Evolutionary conservation across 176 grass and related monocot genomes (phyloP).

Genomic region (Phoenix roebelenii): DNA sequence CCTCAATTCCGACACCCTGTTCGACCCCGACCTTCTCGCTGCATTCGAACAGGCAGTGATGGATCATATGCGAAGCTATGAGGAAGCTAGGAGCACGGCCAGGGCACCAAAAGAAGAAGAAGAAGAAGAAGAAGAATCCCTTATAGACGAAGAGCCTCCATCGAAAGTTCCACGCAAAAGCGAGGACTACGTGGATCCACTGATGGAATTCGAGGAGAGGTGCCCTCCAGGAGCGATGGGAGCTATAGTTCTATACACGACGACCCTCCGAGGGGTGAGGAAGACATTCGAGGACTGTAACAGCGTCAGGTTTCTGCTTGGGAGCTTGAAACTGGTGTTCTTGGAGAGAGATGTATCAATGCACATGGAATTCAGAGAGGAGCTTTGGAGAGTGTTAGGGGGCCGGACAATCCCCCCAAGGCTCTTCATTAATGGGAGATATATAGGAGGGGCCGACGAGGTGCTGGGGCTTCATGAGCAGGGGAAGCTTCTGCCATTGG

Average conservation of each 20-base stretch:
- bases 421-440: conserved; percentile 60
- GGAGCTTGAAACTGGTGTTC: conserved; percentile 45
- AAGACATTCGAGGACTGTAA: conserved; percentile 73
- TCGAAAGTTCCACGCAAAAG: conserved; percentile 15
- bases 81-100: conserved; percentile 23
- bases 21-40: conserved; percentile 84
- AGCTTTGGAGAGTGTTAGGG: conserved; percentile 40
- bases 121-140: neutral
- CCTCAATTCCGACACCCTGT: conserved; percentile 52
- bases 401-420: conserved; percentile 51
- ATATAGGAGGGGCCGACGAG: conserved; percentile 71
- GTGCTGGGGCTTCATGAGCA: conserved; percentile 58
- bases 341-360: conserved; percentile 81
- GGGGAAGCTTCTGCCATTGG: conserved; percentile 32
- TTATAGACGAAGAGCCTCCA: conserved; percentile 2
- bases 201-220: conserved; percentile 28
- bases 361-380: conserved; percentile 61
- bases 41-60: conserved; percentile 60
- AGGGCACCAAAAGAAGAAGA: neutral
- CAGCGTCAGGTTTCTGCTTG: conserved; percentile 39
- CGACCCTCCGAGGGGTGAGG: conserved; percentile 58
- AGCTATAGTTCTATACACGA: conserved; percentile 52
- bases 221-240: conserved; percentile 44
- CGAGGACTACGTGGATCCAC: neutral
- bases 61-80: conserved; percentile 31